phyloP scores from a whole-genome alignment of 805 yeast species.

The Zygotorulaspora sp. region DNA sequence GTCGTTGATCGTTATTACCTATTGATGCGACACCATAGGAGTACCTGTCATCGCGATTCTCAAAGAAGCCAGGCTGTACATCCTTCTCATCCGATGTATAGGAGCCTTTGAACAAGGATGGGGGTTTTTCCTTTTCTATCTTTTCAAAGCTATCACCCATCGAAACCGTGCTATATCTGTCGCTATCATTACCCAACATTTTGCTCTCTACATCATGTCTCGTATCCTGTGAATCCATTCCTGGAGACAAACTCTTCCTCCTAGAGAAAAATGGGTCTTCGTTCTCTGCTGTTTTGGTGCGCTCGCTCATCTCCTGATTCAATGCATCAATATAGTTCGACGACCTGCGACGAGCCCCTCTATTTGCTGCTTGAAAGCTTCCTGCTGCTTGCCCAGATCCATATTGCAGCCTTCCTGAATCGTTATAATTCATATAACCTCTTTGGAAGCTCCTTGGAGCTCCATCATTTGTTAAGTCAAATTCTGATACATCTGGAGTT shows the following conservation, averaged over 20 bases:
- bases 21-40: conserved; percentile 4
- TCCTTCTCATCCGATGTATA: conserved; percentile 4
- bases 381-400: conserved; percentile 1
- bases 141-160: conserved; percentile 12
- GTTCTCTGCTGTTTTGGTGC: conserved; percentile 3
- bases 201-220: conserved; percentile 6
- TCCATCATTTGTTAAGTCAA: conserved; percentile 2
- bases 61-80: not conserved
- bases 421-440: not conserved
- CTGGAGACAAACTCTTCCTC: conserved; percentile 5
- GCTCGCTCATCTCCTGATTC: conserved; percentile 7
- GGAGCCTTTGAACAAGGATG: conserved; percentile 8
- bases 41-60: too few species aligned
- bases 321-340: conserved; percentile 22
- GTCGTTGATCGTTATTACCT: conserved; percentile 9
- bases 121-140: not conserved
- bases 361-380: not conserved
- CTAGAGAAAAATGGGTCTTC: not conserved
- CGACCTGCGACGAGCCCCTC: conserved; percentile 15
- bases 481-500: conserved; percentile 15
- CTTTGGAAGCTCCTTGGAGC: not conserved
- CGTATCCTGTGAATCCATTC: conserved; percentile 5
- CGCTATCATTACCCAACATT: conserved; percentile 7
- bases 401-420: conserved; percentile 2
- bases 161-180: conserved; percentile 8